Evolutionary conservation across 257 asterid genomes (phyloP).

Genomic region (Solanum tacnaense): DNA sequence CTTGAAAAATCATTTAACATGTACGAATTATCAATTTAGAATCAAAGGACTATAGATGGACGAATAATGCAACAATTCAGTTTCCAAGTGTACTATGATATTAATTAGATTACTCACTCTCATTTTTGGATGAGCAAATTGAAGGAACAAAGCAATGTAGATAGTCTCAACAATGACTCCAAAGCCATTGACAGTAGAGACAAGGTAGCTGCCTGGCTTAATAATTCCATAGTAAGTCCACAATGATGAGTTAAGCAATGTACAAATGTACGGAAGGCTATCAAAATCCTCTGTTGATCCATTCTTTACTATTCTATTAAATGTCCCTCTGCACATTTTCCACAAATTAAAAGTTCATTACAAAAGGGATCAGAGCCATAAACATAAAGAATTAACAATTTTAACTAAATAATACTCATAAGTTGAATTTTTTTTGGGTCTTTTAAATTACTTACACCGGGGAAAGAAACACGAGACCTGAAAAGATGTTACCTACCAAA

Average conservation of each 20-base stretch:
- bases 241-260: constrained; percentile 15
- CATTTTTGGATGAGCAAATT: constrained; percentile 17
- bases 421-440: background rate
- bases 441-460: constrained; percentile 18
- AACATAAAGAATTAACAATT: background rate
- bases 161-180: constrained; percentile 11
- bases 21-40: background rate
- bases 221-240: constrained; percentile 33
- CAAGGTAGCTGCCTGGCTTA: constrained; percentile 16
- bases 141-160: constrained; percentile 14
- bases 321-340: constrained; percentile 13
- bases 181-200: constrained; percentile 26
- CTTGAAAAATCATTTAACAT: background rate
- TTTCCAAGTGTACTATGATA: background rate
- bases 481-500: constrained; percentile 15
- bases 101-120: constrained; percentile 10
- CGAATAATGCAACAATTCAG: background rate
- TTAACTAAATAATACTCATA: background rate
- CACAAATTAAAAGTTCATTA: background rate
- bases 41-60: fast-evolving
- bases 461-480: constrained; percentile 17
- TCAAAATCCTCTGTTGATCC: constrained; percentile 24
- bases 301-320: constrained; percentile 15
- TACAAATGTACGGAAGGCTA: constrained; percentile 25
- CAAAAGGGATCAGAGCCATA: background rate